These are phyloP conservation scores for Ambrosia trifida DNA, from an alignment of 129 eudicot genomes.

Conservation along the genomic window DNA sequence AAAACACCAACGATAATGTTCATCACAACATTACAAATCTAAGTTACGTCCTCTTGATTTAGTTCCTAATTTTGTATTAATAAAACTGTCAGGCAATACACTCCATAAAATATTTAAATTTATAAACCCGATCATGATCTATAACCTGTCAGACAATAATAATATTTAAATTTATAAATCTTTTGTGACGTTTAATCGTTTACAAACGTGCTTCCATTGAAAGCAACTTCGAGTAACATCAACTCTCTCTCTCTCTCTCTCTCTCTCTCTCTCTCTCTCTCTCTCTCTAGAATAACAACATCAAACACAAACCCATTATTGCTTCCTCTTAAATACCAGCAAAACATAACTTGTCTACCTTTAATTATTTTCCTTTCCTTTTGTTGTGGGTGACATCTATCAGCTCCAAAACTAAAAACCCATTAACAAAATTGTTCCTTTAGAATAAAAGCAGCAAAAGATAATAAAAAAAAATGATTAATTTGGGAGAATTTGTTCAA, in stretches of 20 bases:
- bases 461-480: constrained; percentile 3
- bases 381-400: constrained; percentile 35
- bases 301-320: constrained; percentile 17
- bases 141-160: not conserved
- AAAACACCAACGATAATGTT: no score
- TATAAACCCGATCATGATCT: not conserved
- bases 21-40: no score
- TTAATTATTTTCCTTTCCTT: constrained; percentile 8
- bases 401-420: not conserved
- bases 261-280: not conserved
- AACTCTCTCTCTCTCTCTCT: constrained; percentile 1
- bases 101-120: no score
- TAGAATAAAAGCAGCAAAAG: constrained; percentile 4
- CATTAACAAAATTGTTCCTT: constrained; percentile 7
- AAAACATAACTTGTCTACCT: constrained; percentile 11
- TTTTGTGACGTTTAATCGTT: no score
- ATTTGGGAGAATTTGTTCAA: constrained; percentile 13
- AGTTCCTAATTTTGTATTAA: not conserved
- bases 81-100: not conserved
- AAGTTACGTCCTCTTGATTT: not conserved
- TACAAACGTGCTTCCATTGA: no score
- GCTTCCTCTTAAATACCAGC: constrained; percentile 24
- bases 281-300: not conserved
- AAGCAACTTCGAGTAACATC: not conserved
- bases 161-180: no score